Base-by-base conservation (phyloP, 768 basidiomycete species). In the Pleurotus tuber-regium region DNA sequence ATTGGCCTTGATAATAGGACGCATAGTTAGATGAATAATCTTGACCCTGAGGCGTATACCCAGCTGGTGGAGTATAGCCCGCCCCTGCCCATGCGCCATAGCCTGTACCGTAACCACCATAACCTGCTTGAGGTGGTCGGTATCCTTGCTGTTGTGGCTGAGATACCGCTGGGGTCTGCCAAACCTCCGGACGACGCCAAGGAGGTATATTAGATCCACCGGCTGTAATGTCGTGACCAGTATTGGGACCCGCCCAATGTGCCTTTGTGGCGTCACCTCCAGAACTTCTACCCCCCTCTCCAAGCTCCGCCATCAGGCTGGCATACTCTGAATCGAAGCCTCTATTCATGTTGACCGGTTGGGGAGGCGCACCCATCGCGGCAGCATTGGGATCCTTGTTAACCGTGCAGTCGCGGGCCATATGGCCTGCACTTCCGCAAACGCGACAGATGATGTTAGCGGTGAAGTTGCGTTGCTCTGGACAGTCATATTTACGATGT, bases 401-500 rank as follows among this genome's bases (percentile, higher is more conserved):
- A 65, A 91, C 88, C 41, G 92, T 90, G 68, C 96, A 98, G 72
- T 98, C 96, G 59, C 95, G 87, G 43, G 95, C 96, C 96, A 99
- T 98, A 73, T 98, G 96, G 30, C 97, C 96, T 33, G 94, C 93
- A 63, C 92, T 95, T 55, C 96, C 96, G 69, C 97, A 99, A 63
- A 95, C 84, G 64, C 93, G 94, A 78, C 97, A 99, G 65, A 98
- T 96, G 75, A 99, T 95, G 76, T 96, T 96, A 74, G 97, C 97
- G 60, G 92, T 95, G 74, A 94, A 98, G 75, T 97, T 97, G 69
- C 90, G 86, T 70, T 97, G 92, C 72, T 98, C 92, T 14, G 95
- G 94, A 68, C 97, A 99, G 70, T 98, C 97, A 74, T 93, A 98
- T 83, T 98, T 95, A 71, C 96, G 88, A 66, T 98, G 95, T 53